Base-by-base conservation (phyloP, 1,284 basidiomycete species). In the Erythrobasidium hasegawianum region DNA sequence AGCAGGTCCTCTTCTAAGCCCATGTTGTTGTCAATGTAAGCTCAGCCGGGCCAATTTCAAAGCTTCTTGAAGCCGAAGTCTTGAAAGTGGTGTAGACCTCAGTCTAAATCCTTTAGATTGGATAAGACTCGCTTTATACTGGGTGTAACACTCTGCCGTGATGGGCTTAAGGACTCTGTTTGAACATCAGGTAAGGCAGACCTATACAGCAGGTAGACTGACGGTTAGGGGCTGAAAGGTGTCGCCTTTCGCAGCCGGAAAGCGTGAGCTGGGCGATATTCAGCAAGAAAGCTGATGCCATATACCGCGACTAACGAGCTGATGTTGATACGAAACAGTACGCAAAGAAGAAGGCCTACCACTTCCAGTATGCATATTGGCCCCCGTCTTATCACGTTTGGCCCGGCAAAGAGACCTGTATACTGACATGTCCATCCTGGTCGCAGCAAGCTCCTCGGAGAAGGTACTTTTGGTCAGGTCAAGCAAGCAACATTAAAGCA, bases 1-100 rank as follows among this genome's bases (percentile, higher is more conserved):
- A 94, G 81, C 39, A 94, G 85, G 77, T 94, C 91, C 77, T 94
- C 87, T 39, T 89, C 90, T 39, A 92, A 84, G 59, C 73, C 69
- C 76, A 78, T 78, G n/a, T n/a, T n/a, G n/a, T n/a, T n/a, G n/a
- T n/a, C n/a, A n/a, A n/a, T n/a, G n/a, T n/a, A n/a, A 47, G 43
- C n/a, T n/a, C 43, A 8, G 43, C 43, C 16, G n/a, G 22, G n/a
- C n/a, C n/a, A n/a, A n/a, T n/a, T n/a, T n/a, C n/a, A n/a, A n/a
- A n/a, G n/a, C n/a, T n/a, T n/a, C n/a, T n/a, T n/a, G n/a, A n/a
- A n/a, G n/a, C n/a, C 14, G 16, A 47, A 47, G 43, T 18, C n/a
- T 47, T 47, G 43, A 33, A 33, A 33, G 4, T 4, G 33, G 11
- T 33, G 33, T 11, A 33, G 11, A 33, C 33, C 33, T 33, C 33